Evolutionary conservation across 257 asterid genomes (phyloP).

Genomic region (Anisodus tanguticus): DNA sequence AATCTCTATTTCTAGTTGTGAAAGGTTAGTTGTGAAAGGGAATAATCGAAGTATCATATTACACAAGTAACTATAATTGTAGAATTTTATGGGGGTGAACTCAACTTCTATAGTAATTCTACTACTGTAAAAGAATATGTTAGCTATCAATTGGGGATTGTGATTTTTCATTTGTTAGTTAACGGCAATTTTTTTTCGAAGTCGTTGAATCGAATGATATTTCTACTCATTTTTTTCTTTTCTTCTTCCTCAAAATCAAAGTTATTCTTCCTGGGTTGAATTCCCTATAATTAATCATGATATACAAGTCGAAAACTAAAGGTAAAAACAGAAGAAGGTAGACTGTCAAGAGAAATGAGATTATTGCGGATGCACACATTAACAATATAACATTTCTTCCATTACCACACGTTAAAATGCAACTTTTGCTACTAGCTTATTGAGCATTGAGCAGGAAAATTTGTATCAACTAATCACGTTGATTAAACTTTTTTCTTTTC

Average conservation of each 20-base stretch:
- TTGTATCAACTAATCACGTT: no score
- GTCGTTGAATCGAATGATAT: background rate
- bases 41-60: background rate
- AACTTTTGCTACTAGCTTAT: no score
- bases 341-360: background rate
- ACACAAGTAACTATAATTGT: no score
- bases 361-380: background rate
- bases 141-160: background rate
- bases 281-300: background rate
- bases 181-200: background rate
- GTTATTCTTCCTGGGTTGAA: background rate
- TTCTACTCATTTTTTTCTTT: no score
- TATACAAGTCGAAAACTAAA: background rate
- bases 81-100: no score
- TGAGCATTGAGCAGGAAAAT: no score
- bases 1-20: no score
- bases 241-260: background rate
- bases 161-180: no score
- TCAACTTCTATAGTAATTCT: background rate
- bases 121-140: background rate
- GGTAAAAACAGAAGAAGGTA: accelerated
- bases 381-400: background rate
- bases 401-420: no score
- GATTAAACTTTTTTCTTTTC: background rate
- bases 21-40: no score